Evolutionary conservation across 2,329 filamentous ascomycete species (phyloP).

Genomic region (Tolypocladium inflatum): DNA sequence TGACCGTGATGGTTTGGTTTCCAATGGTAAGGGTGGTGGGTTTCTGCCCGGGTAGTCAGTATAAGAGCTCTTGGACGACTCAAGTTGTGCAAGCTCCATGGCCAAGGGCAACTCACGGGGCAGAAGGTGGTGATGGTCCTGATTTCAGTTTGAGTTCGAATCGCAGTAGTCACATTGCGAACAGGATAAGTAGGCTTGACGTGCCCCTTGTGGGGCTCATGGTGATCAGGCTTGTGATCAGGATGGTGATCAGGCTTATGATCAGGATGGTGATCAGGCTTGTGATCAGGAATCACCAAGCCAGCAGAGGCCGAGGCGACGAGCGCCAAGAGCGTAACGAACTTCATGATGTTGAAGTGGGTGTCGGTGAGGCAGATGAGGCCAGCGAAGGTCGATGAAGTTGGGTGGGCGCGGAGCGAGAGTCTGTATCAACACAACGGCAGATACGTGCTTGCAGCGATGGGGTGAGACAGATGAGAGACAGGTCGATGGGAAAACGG

Average conservation of each 20-base stretch:
- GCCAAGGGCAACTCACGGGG: constrained; percentile 23
- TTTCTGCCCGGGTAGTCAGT: neutral
- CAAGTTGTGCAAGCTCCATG: neutral
- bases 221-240: too few species aligned
- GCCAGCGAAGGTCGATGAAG: constrained; percentile 9
- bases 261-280: too few species aligned
- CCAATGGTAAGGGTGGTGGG: constrained; percentile 26
- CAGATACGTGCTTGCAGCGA: neutral
- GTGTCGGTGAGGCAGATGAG: neutral
- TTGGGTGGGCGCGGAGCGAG: constrained; percentile 1
- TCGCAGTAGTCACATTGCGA: neutral
- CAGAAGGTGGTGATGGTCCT: constrained; percentile 32
- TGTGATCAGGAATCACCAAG: neutral
- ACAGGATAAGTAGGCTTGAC: neutral
- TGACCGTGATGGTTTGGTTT: constrained; percentile 34
- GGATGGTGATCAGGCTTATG: too few species aligned
- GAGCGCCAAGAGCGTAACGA: constrained; percentile 18
- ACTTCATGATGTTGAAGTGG: constrained; percentile 21
- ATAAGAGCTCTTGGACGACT: neutral
- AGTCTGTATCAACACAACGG: neutral
- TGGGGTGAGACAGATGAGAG: neutral
- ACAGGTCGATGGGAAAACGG: constrained; percentile 2
- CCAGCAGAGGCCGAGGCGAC: constrained; percentile 2
- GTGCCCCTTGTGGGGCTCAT: too few species aligned
- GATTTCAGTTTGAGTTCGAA: constrained; percentile 16